These are phyloP conservation scores for Trichoderma polysporum DNA, from an alignment of 2,329 filamentous ascomycete genomes.

Conservation along the genomic window DNA sequence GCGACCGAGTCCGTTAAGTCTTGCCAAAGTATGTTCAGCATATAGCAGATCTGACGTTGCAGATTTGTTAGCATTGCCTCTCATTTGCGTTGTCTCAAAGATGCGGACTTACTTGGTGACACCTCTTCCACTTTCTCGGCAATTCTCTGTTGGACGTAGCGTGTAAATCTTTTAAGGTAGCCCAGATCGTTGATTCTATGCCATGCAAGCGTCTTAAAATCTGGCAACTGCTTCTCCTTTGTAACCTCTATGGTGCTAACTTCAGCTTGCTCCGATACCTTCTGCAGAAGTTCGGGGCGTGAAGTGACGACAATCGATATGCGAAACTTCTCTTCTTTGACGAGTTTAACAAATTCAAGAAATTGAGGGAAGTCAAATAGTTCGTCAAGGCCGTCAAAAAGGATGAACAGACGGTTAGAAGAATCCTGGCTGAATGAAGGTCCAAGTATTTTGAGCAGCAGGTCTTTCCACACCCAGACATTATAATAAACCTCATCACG, in stretches of 20 bases:
- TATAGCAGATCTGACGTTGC: constrained; percentile 35
- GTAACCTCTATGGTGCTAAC: constrained; percentile 25
- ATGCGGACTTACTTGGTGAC: constrained; percentile 33
- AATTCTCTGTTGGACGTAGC: constrained; percentile 33
- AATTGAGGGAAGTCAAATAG: constrained; percentile 20
- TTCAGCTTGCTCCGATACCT: constrained; percentile 17
- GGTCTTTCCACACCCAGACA: constrained; percentile 22
- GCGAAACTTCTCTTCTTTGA: constrained; percentile 28
- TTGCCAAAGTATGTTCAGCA: constrained; percentile 35
- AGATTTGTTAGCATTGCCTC: neutral
- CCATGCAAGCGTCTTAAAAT: constrained; percentile 32
- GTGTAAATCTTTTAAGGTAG: constrained; percentile 29
- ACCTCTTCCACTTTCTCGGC: constrained; percentile 30
- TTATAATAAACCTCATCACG: constrained; percentile 27
- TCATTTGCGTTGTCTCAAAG: neutral
- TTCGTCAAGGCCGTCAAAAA: constrained; percentile 38
- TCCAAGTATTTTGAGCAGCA: constrained; percentile 28
- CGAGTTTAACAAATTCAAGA: constrained; percentile 26
- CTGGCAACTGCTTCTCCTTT: constrained; percentile 31
- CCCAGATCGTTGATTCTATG: constrained; percentile 29
- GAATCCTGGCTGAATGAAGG: constrained; percentile 27
- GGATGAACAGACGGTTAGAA: constrained; percentile 28
- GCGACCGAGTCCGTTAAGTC: constrained; percentile 33
- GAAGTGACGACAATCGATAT: constrained; percentile 32
- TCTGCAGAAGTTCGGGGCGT: constrained; percentile 20